Conservation (phyloP, 371 early-diverging fungal species). For the Dichotomocladium elegans region DNA sequence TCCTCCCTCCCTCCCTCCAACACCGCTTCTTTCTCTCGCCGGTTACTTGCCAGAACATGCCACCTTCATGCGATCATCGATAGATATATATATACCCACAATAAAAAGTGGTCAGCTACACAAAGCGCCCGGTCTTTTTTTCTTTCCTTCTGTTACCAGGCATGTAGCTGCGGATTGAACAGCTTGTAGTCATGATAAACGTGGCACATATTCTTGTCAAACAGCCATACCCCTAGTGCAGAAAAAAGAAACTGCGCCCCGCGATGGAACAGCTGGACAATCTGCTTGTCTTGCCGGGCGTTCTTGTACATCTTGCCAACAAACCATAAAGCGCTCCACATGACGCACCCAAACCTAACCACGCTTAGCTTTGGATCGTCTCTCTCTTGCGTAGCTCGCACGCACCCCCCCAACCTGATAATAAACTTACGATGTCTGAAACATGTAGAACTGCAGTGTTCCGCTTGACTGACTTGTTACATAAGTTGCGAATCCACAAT, state of each 20-base stretch:
- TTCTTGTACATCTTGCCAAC: slow-evolving; percentile 32
- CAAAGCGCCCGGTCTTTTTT: neutral
- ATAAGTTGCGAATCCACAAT: slow-evolving; percentile 36
- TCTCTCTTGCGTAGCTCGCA: neutral
- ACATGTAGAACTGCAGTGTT: slow-evolving; percentile 34
- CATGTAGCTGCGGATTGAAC: slow-evolving; percentile 34
- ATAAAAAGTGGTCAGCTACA: neutral
- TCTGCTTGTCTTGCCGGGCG: slow-evolving; percentile 14
- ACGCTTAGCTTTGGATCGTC: neutral
- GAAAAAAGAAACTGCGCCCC: slow-evolving; percentile 23
- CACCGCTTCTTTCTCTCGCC: neutral
- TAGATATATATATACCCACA: neutral
- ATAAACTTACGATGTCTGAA: slow-evolving; percentile 36
- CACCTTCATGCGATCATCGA: slow-evolving; percentile 23
- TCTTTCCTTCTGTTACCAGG: slow-evolving; percentile 21
- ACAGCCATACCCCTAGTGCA: slow-evolving; percentile 34
- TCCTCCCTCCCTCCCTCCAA: neutral
- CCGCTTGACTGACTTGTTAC: slow-evolving; percentile 37
- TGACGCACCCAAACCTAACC: slow-evolving; percentile 35
- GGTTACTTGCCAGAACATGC: slow-evolving; percentile 30
- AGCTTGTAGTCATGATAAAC: slow-evolving; percentile 20
- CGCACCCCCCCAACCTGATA: neutral
- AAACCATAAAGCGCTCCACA: slow-evolving; percentile 41
- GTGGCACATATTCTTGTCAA: slow-evolving; percentile 37
- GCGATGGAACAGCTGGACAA: slow-evolving; percentile 22